Percentiles rank a stretch among this genome's conserved stretches.
Conservation (phyloP, 345 rosid genomes). For the Dovyalis caffra region DNA sequence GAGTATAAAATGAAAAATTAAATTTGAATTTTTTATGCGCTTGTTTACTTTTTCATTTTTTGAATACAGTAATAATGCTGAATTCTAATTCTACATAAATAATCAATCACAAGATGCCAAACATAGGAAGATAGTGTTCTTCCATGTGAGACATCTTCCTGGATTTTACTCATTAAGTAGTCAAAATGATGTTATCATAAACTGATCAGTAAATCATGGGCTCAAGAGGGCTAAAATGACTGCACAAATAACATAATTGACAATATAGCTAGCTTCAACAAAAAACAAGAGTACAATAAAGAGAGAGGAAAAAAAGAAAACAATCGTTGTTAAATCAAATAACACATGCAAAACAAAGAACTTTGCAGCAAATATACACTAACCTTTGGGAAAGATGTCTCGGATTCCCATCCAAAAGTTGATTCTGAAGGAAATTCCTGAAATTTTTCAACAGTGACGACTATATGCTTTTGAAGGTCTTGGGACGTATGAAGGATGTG, state of each 20-base stretch:
- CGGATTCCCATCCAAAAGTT: slow-evolving; percentile 81
- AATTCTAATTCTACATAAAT: neutral
- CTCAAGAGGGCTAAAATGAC: neutral
- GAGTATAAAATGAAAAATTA: neutral
- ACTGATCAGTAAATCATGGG: neutral
- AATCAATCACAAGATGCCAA: neutral
- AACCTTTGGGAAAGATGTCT: slow-evolving; percentile 84
- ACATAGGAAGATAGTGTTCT: neutral
- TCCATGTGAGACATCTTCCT: neutral
- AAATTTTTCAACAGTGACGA: slow-evolving; percentile 26
- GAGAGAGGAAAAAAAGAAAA: neutral
- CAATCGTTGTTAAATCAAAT: neutral
- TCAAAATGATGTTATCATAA: neutral
- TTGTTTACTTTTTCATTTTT: neutral
- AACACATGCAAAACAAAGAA: neutral
- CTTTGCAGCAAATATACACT: neutral
- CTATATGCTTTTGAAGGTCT: slow-evolving; percentile 56
- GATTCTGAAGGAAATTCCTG: slow-evolving; percentile 29
- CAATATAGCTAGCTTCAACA: neutral
- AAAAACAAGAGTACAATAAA: neutral
- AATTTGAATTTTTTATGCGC: neutral
- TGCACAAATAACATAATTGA: neutral
- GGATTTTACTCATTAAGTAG: neutral
- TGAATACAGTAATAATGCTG: neutral
- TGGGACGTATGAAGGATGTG: slow-evolving; percentile 70